A percentile compares a stretch with the other conserved stretches of the same genome.
These are phyloP conservation scores for Jacaranda mimosifolia DNA, from an alignment of 257 asterid genomes.

Conservation along the genomic window DNA sequence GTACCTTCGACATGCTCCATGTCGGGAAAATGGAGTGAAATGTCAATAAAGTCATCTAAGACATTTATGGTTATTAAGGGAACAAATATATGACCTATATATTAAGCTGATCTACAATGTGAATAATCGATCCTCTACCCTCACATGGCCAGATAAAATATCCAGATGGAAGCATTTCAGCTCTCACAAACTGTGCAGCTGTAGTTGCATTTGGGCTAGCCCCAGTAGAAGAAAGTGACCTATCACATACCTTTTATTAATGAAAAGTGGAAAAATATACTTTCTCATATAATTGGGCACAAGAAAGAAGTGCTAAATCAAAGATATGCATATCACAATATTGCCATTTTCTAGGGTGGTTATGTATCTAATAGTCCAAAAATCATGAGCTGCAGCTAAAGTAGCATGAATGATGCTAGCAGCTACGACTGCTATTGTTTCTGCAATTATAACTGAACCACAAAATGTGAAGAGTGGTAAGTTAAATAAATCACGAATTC, in stretches of 20 bases:
- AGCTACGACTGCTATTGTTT: too few relatives aligned
- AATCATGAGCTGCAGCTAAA: conserved; percentile 95
- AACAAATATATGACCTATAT: conserved; percentile 62
- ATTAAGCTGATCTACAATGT: conserved; percentile 91
- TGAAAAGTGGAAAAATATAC: conserved; percentile 27
- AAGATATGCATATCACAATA: conserved; percentile 72
- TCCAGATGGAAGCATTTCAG: conserved; percentile 89
- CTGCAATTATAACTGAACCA: too few relatives aligned
- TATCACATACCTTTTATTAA: conserved; percentile 77
- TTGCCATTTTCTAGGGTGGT: conserved; percentile 91
- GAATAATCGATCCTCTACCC: conserved; percentile 97
- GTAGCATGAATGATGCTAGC: conserved; percentile 53
- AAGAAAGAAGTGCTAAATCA: background rate
- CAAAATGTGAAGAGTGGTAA: too few relatives aligned
- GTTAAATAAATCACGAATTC: too few relatives aligned
- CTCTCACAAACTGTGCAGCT: conserved; percentile 88
- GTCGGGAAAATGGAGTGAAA: conserved; percentile 57
- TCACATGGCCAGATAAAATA: conserved; percentile 89
- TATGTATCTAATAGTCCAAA: conserved; percentile 98
- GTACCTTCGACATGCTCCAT: conserved; percentile 94
- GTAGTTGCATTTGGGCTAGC: conserved; percentile 76
- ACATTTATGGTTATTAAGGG: background rate
- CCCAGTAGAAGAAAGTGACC: conserved; percentile 90
- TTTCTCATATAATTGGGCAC: background rate
- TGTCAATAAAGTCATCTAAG: background rate